These are phyloP conservation scores for Aleurites moluccanus DNA, from an alignment of 441 rosid species.

Conservation along the genomic window DNA sequence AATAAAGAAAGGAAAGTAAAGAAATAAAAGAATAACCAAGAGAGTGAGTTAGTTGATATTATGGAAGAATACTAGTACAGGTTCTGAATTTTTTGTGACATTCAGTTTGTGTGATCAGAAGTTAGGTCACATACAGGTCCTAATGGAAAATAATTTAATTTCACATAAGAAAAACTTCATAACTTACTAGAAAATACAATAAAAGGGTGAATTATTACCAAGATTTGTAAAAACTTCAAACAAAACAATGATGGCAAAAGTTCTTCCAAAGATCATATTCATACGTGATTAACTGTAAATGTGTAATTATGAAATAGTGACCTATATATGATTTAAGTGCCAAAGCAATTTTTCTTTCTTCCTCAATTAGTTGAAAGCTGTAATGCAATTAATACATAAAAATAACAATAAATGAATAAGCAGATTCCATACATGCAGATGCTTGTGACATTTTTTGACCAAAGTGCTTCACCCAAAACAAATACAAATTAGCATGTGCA, in stretches of 20 bases:
- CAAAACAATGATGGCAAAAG: not conserved
- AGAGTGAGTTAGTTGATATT: slow-evolving; percentile 25
- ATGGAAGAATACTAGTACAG: slow-evolving; percentile 19
- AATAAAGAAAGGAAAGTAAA: slow-evolving; percentile 8
- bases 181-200: not conserved
- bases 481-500: not conserved
- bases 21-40: slow-evolving; percentile 22
- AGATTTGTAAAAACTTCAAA: not conserved
- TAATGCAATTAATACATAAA: not conserved
- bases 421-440: not conserved
- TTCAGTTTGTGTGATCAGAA: slow-evolving; percentile 25
- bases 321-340: not conserved
- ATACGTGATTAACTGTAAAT: not conserved
- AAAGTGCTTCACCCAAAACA: not conserved
- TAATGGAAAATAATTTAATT: not conserved
- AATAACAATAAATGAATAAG: not conserved
- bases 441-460: not conserved
- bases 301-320: not conserved
- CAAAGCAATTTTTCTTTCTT: not conserved
- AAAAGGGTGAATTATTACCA: not conserved
- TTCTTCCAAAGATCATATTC: not conserved
- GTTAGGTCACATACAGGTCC: slow-evolving; percentile 25
- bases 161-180: not conserved
- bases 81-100: slow-evolving; percentile 25
- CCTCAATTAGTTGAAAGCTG: not conserved